phyloP scores from a whole-genome alignment of 2,329 filamentous ascomycete species.

The Talaromyces sp. region DNA sequence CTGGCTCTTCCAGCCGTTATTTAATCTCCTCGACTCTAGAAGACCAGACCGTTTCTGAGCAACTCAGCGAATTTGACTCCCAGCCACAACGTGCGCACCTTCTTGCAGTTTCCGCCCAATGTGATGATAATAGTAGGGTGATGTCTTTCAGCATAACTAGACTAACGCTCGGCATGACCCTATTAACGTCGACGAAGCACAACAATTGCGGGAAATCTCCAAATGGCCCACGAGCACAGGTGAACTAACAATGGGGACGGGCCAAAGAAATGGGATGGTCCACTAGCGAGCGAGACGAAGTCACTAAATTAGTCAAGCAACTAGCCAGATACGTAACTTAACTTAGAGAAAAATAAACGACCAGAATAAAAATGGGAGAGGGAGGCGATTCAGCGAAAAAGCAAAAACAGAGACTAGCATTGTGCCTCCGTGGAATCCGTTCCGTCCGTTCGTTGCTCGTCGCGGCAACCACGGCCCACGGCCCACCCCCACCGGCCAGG shows the following conservation, averaged over 20 bases:
- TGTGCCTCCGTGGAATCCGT: not conserved
- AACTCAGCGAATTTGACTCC: not conserved
- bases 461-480: slow-evolving; percentile 2
- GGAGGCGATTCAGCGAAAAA: not conserved
- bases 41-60: not conserved
- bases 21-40: no score
- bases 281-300: not conserved
- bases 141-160: not conserved
- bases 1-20: not conserved
- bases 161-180: not conserved
- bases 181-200: not conserved
- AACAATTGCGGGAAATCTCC: not conserved
- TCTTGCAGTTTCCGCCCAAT: not conserved
- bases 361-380: not conserved
- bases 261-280: not conserved
- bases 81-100: not conserved
- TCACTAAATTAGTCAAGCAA: no score
- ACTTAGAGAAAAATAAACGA: not conserved
- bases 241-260: not conserved
- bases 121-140: not conserved
- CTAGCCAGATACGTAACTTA: not conserved
- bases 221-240: slow-evolving; percentile 3
- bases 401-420: not conserved
- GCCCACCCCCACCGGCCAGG: slow-evolving; percentile 6
- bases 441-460: not conserved